These are phyloP conservation scores for Orbilia brochopaga DNA, from an alignment of 2,329 filamentous ascomycete species.

Conservation along the genomic window DNA sequence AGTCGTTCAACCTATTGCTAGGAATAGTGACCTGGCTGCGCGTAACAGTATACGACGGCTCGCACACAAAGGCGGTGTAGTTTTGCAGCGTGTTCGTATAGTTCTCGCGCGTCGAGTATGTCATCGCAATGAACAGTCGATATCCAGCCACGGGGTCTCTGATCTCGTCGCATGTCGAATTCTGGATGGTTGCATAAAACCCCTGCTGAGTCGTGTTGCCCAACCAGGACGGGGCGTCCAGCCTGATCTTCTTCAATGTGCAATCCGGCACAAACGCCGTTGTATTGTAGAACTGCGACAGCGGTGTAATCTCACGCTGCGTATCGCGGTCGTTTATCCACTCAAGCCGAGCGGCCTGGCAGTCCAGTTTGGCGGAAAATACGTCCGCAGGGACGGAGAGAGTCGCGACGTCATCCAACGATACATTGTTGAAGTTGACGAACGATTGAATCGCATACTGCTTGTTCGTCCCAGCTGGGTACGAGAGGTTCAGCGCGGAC, in stretches of 20 bases:
- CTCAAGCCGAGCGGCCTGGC: constrained; percentile 25
- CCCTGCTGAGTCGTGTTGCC: constrained; percentile 33
- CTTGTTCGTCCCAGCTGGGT: constrained; percentile 45
- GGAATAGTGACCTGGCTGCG: constrained; percentile 21
- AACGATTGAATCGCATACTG: constrained; percentile 36
- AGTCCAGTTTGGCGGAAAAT: constrained; percentile 40
- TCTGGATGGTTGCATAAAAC: constrained; percentile 36
- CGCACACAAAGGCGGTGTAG: constrained; percentile 40
- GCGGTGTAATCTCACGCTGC: constrained; percentile 18
- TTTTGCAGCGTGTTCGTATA: constrained; percentile 36
- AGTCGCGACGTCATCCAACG: constrained; percentile 29
- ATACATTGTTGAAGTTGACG: constrained; percentile 14
- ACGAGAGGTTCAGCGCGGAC: constrained; percentile 32
- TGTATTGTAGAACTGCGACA: constrained; percentile 44
- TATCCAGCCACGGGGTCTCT: constrained; percentile 19
- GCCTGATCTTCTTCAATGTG: constrained; percentile 25
- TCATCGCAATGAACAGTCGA: constrained; percentile 36
- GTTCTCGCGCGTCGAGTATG: constrained; percentile 34
- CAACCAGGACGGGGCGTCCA: constrained; percentile 35
- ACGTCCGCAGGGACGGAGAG: constrained; percentile 32
- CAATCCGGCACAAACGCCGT: constrained; percentile 35
- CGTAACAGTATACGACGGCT: constrained; percentile 26
- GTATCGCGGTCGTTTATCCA: constrained; percentile 30
- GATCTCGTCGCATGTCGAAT: constrained; percentile 39
- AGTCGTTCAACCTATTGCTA: constrained; percentile 27